Evolutionary conservation across 2,329 filamentous ascomycete species (phyloP).

Genomic region (Claviceps paspali): DNA sequence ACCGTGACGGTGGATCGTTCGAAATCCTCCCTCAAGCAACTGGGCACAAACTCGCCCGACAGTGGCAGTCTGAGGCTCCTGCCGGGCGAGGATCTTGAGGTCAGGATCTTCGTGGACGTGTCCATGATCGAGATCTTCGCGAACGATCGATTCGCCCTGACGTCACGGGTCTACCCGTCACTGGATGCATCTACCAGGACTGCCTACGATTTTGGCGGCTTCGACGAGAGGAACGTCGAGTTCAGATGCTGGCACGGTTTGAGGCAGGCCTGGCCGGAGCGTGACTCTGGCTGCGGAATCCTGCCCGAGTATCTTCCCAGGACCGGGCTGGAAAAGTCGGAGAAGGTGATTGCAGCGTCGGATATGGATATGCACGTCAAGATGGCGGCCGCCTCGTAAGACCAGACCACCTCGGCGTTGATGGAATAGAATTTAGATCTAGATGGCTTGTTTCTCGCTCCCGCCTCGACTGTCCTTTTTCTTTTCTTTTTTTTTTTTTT

Average conservation of each 20-base stretch:
- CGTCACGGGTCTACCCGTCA: slow-evolving; percentile 10
- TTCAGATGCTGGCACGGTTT: slow-evolving; percentile 3
- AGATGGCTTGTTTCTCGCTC: no score
- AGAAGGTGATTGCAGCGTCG: not conserved
- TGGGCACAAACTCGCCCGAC: slow-evolving; percentile 3
- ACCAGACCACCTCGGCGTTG: no score
- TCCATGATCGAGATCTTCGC: slow-evolving; percentile 11
- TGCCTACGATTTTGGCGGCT: slow-evolving; percentile 2
- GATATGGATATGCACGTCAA: not conserved
- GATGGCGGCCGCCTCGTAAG: slow-evolving; percentile 2
- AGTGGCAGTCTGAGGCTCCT: slow-evolving; percentile 3
- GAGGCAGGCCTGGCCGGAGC: slow-evolving; percentile 4
- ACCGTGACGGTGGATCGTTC: slow-evolving; percentile 8
- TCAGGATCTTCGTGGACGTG: slow-evolving; percentile 10
- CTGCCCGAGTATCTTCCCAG: slow-evolving; percentile 3
- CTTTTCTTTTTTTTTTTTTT: no score
- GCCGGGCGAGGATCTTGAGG: slow-evolving; percentile 8
- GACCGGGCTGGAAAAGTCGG: not conserved
- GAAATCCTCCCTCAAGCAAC: slow-evolving; percentile 6
- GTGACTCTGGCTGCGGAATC: slow-evolving; percentile 1
- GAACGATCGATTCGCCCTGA: slow-evolving; percentile 11
- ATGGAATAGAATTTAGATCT: no score
- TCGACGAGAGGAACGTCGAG: not conserved
- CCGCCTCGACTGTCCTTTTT: no score
- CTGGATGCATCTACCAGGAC: slow-evolving; percentile 4